These are phyloP conservation scores for Bombardia bombarda DNA, from an alignment of 495 filamentous ascomycete genomes.

Conservation along the genomic window DNA sequence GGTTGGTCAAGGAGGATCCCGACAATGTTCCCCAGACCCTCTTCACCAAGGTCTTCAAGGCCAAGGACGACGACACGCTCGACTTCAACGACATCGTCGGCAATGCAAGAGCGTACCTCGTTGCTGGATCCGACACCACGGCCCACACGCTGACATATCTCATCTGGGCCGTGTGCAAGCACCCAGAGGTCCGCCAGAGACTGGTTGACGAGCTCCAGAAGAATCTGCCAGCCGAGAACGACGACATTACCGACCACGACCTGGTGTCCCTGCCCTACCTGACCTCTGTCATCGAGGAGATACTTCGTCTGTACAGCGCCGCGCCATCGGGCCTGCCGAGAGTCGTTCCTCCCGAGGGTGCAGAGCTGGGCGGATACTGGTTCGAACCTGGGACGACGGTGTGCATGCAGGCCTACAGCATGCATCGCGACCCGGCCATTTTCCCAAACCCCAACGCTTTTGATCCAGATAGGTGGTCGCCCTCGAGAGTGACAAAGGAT, in stretches of 20 bases:
- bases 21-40: constrained; percentile 32
- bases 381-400: constrained; percentile 23
- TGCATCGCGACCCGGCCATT: constrained; percentile 26
- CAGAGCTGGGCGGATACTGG: constrained; percentile 15
- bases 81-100: constrained; percentile 27
- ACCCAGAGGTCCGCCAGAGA: constrained; percentile 22
- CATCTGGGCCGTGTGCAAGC: constrained; percentile 26
- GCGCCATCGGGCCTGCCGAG: constrained; percentile 39
- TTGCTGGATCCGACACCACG: constrained; percentile 46
- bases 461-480: constrained; percentile 22
- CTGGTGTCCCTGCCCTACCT: constrained; percentile 38
- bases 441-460: constrained; percentile 18
- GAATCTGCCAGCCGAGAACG: constrained; percentile 28
- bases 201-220: constrained; percentile 32
- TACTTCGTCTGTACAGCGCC: constrained; percentile 48
- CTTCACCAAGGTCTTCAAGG: constrained; percentile 39
- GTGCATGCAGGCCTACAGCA: constrained; percentile 28
- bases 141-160: constrained; percentile 36
- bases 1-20: constrained; percentile 30
- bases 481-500: constrained; percentile 26
- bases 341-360: constrained; percentile 15
- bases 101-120: constrained; percentile 37
- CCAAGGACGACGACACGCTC: constrained; percentile 28
- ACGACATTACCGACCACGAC: constrained; percentile 16
- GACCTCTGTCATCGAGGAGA: constrained; percentile 45